Base-by-base conservation (phyloP, 2,329 filamentous ascomycete species). In the Stemphylium lycopersici region DNA sequence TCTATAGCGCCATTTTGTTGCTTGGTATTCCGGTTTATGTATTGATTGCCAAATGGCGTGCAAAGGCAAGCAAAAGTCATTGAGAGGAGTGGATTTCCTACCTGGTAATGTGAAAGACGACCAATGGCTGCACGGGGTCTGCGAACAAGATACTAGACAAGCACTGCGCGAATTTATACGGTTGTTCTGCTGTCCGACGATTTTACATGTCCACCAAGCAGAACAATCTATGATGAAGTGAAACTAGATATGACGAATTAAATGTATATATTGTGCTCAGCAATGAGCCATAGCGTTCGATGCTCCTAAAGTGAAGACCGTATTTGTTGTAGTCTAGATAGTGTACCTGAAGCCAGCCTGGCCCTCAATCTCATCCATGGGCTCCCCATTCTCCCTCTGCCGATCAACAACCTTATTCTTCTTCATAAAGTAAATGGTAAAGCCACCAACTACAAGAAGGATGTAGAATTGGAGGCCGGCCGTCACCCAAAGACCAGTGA, bases 291-390 rank as follows among this genome's bases (percentile, higher is more conserved):
- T 29, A 8, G 2, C 8, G 8, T 11, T 29, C 26, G 26, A 29
- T 29, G 10, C 6, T 11, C 8, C 6, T 10, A 10, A 7, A 10
- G 7, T 6, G 3, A 29, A 11, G 3, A 10, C 8, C 26, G 10
- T 3, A 29, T 11, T 3, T 29, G 26, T 8, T 29, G 7, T 8
- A 8, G 8, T 26, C 31, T 36, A 49, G 13, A 54, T 20, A 6
- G 52, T 55, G n/a, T 66, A 68, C 32, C 54, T 62, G 20, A 66
- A 68, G 6, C 63, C 63, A 16, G 54, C 44, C 24, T 65, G 57
- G 1, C 62, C 65, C 37, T 68, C 62, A 13, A 59, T 63, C 33
- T 50, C 41, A 3, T 61, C 60, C 16, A 56, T 48, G 2, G 41
- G 12, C 53, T 63, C 62, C 0, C 63, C 63, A 18, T 44, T 61